These are phyloP conservation scores for Pseudogymnoascus sp. DNA, from an alignment of 2,329 filamentous ascomycete species.

Conservation along the genomic window DNA sequence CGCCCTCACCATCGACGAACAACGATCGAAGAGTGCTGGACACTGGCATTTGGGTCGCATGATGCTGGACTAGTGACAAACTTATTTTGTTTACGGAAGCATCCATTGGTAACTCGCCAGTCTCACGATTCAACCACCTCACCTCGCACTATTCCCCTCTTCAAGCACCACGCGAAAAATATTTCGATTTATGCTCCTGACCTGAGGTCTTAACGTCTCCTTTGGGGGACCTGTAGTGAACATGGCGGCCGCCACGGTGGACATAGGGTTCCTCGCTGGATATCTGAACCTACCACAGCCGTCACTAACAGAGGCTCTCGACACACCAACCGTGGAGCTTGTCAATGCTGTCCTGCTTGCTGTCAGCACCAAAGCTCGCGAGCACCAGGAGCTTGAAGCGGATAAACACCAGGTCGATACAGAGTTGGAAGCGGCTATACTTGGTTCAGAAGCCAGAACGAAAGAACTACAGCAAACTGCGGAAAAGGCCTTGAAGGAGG, in stretches of 20 bases:
- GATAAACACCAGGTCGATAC: slow-evolving; percentile 87
- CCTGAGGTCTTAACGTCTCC: not conserved
- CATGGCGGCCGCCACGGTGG: slow-evolving; percentile 55
- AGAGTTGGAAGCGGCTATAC: slow-evolving; percentile 83
- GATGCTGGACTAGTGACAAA: slow-evolving; percentile 6
- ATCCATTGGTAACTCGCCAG: slow-evolving; percentile 1
- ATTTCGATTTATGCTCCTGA: slow-evolving; percentile 2
- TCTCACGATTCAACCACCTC: not conserved
- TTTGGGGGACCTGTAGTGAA: slow-evolving; percentile 19
- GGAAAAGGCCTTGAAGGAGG: slow-evolving; percentile 75
- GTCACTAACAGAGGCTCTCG: slow-evolving; percentile 50
- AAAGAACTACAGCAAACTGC: slow-evolving; percentile 73
- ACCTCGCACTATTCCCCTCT: not conserved
- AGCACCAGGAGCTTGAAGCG: slow-evolving; percentile 71
- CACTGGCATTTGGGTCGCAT: slow-evolving; percentile 7
- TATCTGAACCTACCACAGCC: slow-evolving; percentile 61
- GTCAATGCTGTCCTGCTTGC: slow-evolving; percentile 66
- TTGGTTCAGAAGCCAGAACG: slow-evolving; percentile 71
- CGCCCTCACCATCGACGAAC: slow-evolving; percentile 2
- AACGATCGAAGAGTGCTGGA: slow-evolving; percentile 8
- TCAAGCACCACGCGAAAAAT: not conserved
- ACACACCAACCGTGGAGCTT: slow-evolving; percentile 67
- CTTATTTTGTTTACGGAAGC: not conserved
- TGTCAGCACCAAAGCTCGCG: slow-evolving; percentile 69
- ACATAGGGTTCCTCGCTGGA: slow-evolving; percentile 63